A percentile compares a stretch with the other conserved stretches of the same genome.
These are phyloP conservation scores for Populus pruinosa DNA, from an alignment of 345 rosid species.

Conservation along the genomic window DNA sequence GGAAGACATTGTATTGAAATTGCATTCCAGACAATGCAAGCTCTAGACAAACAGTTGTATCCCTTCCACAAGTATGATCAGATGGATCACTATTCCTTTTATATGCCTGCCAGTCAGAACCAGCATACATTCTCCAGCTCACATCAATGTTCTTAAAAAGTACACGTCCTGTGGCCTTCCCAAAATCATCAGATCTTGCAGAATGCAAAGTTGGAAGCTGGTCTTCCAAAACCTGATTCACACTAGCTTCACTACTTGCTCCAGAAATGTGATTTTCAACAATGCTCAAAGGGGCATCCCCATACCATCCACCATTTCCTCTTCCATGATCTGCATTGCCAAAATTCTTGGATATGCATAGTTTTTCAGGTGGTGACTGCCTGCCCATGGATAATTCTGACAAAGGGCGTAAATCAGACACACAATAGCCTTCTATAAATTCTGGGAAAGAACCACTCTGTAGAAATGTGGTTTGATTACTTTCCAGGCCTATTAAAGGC, in stretches of 20 bases:
- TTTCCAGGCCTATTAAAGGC: slow-evolving; percentile 42
- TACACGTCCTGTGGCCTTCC: slow-evolving; percentile 52
- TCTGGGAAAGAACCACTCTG: slow-evolving; percentile 54
- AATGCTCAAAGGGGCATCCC: slow-evolving; percentile 47
- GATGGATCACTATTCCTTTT: slow-evolving; percentile 25
- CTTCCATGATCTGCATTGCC: slow-evolving; percentile 46
- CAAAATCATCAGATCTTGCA: slow-evolving; percentile 34
- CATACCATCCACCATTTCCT: slow-evolving; percentile 75
- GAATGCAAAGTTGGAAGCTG: slow-evolving; percentile 28
- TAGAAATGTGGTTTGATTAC: slow-evolving; percentile 48
- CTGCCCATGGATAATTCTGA: slow-evolving; percentile 55
- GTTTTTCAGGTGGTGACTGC: slow-evolving; percentile 30
- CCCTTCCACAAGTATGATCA: slow-evolving; percentile 41
- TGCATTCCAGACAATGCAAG: slow-evolving; percentile 60
- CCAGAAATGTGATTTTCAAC: slow-evolving; percentile 78
- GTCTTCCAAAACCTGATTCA: slow-evolving; percentile 44
- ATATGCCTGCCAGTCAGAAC: slow-evolving; percentile 68
- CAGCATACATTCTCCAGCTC: slow-evolving; percentile 80
- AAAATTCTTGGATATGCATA: slow-evolving; percentile 29
- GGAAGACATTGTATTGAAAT: slow-evolving; percentile 57
- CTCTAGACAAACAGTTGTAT: slow-evolving; percentile 60
- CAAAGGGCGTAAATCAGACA: slow-evolving; percentile 50
- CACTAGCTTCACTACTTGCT: slow-evolving; percentile 42
- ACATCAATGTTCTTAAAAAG: slow-evolving; percentile 55
- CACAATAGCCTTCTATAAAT: slow-evolving; percentile 75